Base-by-base conservation (phyloP, 2,329 filamentous ascomycete species). In the Golovinomyces cichoracearum region DNA sequence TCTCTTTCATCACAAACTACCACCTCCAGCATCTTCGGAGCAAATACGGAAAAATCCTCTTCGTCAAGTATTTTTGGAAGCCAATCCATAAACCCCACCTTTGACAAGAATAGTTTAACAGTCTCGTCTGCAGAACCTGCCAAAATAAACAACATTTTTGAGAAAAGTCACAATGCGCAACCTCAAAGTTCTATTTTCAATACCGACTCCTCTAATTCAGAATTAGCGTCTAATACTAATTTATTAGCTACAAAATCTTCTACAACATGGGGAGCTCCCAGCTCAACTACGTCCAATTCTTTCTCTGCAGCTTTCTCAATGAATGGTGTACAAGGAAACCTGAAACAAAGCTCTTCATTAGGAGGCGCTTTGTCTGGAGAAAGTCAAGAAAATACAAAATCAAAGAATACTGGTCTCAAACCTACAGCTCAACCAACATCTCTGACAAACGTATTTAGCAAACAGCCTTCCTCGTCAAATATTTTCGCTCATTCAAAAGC, bases 91-190 rank as follows among this genome's bases (percentile, higher is more conserved):
- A 5, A 29, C 5, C 6, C 27, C 13, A 29, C 13, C 5, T 5
- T 5, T 29, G 13, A 29, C 13, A 13, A 29, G 13, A 29, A 13
- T 29, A 29, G 13, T 13, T 29, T 29, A 13, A 37, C 9, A 10
- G 15, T 5, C 33, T 37, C n/a, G 5, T 9, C 33, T n/a, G 15
- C 33, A 10, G n/a, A 6, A n/a, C 5, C 33, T 9, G 33, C 33
- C 9, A 37, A 37, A 17, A 13, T 45, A 5, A 52, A 27, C 31
- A 54, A 49, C 45, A 25, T 53, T 4, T 55, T 55, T 44, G 51
- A 48, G 29, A 50, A 33, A 2, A 27, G 51, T n/a, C 47, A 51
- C 47, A 21, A 21, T 44, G 15, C 47, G 15, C 46, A 48, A 50
- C 13, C 48, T 5, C 19, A 22, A 42, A 23, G 21, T 21, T 9